Conservation (phyloP, 2,329 filamentous ascomycete genomes). For the Fusarium guadeloupense region DNA sequence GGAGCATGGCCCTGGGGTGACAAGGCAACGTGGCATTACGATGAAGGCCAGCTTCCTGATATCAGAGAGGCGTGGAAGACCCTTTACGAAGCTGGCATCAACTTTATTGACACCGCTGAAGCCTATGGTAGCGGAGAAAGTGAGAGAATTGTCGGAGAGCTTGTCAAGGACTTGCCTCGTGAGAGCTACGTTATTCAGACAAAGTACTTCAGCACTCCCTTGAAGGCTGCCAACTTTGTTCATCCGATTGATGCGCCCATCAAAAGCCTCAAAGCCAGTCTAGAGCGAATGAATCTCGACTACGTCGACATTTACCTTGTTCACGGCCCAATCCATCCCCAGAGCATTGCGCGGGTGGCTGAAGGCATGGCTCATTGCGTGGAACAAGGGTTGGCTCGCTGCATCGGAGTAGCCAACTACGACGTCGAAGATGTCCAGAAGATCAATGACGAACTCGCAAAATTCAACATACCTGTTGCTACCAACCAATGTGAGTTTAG, state of each 20-base stretch:
- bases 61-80: constrained; percentile 11
- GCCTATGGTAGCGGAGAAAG: constrained; percentile 3
- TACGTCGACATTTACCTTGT: constrained; percentile 22
- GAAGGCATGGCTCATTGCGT: constrained; percentile 24
- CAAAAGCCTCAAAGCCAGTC: constrained; percentile 9
- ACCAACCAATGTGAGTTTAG: constrained; percentile 23
- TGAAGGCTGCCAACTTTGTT: background rate
- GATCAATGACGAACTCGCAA: constrained; percentile 15
- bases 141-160: constrained; percentile 2
- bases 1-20: constrained; percentile 13
- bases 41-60: background rate
- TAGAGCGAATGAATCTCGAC: constrained; percentile 2
- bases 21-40: constrained; percentile 11
- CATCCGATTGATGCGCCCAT: background rate
- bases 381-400: constrained; percentile 3
- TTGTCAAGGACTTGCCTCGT: background rate
- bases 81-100: constrained; percentile 7
- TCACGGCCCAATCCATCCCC: constrained; percentile 6
- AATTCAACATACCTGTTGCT: constrained; percentile 16
- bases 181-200: constrained; percentile 11
- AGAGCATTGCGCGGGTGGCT: background rate
- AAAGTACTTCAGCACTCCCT: constrained; percentile 13
- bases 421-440: background rate
- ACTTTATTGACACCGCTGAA: constrained; percentile 15
- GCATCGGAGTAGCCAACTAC: constrained; percentile 13